Evolutionary conservation across 2,329 filamentous ascomycete genomes (phyloP), one percentile per base, ranked within the genome.

Genomic region (Aspergillus quadricinctus): DNA sequence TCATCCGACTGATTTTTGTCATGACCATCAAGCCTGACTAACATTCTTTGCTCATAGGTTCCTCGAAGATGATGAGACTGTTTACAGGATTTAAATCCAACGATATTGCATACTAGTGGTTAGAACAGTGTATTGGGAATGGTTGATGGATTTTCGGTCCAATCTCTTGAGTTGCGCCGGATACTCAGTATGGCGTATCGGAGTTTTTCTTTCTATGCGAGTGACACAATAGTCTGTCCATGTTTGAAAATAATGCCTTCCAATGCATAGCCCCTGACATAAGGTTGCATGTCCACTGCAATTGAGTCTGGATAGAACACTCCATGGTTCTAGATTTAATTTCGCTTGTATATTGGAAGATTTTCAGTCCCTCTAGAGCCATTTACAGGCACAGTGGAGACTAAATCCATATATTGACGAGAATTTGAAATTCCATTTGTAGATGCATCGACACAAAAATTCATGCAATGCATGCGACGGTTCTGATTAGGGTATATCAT

Each of bases 11-110:
- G 3, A 14, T 28, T 45, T 55, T 58, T 46, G 49, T 10, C n/a
- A 14, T 11, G 23, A 48, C n/a, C 43, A 43, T 54, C 7, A 31
- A 55, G 35, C 54, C 11, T 48, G n/a, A 41, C 49, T 62, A 55
- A 61, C 57, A 61, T 54, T 28, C 31, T 51, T 54, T 60, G 35
- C 19, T 27, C 29, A 50, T 54, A 78, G 75, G 75, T 78, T 73
- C 65, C 72, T 77, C 48, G 75, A 76, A 51, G 59, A 69, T 55
- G 87, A 86, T 45, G 82, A 88, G 50, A 77, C 86, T 58, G 85
- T 90, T 48, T 90, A 89, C 72, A 87, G 88, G 75, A 84, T 90
- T 55, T 90, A 79, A 27, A 75, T 62, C 17, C 31, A 55, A 19
- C 14, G 45, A 28, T 53, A 49, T 37, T 53, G 54, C 54, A 52